Base-by-base conservation (phyloP, 2,329 filamentous ascomycete species). In the Aspergillus phoenicis region DNA sequence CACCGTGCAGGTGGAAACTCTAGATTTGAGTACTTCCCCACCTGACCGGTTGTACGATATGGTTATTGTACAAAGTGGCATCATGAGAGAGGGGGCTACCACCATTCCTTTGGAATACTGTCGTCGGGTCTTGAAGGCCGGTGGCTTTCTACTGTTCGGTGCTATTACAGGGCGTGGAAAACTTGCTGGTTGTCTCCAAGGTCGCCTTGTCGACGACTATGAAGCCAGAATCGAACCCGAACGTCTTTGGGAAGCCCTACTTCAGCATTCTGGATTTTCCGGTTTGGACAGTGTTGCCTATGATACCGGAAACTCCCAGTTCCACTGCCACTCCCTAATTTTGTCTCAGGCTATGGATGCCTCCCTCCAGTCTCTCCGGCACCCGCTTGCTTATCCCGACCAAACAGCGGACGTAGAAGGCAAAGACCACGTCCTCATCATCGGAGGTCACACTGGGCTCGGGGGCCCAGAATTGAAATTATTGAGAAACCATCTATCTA, bases 171-270 rank as follows among this genome's bases (percentile, higher is more conserved):
- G 38, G n/a, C 38, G 15, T n/a, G 15, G n/a, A 5, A 41, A n/a
- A 2, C 15, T 41, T 8, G n/a, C n/a, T 7, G 38, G 38, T 8
- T n/a, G 15, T 8, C 38, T 41, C 7, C 6, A n/a, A n/a, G 38
- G 15, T 5, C n/a, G 38, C 15, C n/a, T n/a, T 6, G 13, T 39
- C 2, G 36, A n/a, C 11, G 38, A n/a, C 6, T 4, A 41, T 6
- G 2, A 1, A 17, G 5, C 4, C 6, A 7, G 2, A 7, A 2
- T n/a, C 17, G 15, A n/a, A 10, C 8, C n/a, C 2, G 15, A n/a
- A 41, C 15, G 15, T n/a, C 17, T 41, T 8, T 41, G 38, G 38
- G 15, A 41, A n/a, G n/a, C 15, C 7, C 38, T 41, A 2, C 38
- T 41, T 41, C 38, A 41, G n/a, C 38, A 17, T 5, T n/a, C 38